phyloP scores from a whole-genome alignment of 2,329 filamentous ascomycete genomes.

The Aspergillus novofumigatus region DNA sequence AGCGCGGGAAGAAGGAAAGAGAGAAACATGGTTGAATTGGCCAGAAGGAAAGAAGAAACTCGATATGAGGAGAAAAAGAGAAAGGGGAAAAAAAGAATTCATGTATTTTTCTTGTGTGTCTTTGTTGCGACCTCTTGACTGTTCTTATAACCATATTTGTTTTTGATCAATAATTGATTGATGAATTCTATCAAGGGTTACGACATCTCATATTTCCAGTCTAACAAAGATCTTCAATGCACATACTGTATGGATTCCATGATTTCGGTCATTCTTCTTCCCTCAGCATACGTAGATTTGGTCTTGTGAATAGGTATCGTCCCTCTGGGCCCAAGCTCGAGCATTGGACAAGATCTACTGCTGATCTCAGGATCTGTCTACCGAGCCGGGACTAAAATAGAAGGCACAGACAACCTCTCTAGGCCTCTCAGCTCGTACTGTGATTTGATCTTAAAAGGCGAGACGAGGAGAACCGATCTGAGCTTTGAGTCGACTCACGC shows the following conservation, averaged over 20 bases:
- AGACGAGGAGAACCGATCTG: not conserved
- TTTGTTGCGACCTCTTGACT: constrained; percentile 8
- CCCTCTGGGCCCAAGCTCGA: not conserved
- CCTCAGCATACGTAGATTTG: too few species aligned
- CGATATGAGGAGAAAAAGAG: not conserved
- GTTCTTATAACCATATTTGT: constrained; percentile 1
- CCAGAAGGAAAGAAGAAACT: not conserved
- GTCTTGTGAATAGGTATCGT: not conserved
- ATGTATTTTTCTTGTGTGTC: constrained; percentile 12
- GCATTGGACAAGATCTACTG: not conserved
- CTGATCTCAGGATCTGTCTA: not conserved
- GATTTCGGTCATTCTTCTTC: too few species aligned
- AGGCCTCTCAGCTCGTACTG: not conserved
- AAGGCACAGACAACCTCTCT: not conserved
- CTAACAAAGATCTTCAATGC: too few species aligned
- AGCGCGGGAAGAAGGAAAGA: constrained; percentile 1
- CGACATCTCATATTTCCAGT: too few species aligned
- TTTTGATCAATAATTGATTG: constrained; percentile 1
- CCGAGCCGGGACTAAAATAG: not conserved
- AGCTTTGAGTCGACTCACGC: not conserved
- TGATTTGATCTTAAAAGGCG: not conserved
- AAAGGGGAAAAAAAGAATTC: constrained; percentile 5
- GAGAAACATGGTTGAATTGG: not conserved
- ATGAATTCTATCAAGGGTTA: not conserved
- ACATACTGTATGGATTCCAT: too few species aligned